Base-by-base conservation (phyloP, 768 basidiomycete genomes). In the Postia placenta region DNA sequence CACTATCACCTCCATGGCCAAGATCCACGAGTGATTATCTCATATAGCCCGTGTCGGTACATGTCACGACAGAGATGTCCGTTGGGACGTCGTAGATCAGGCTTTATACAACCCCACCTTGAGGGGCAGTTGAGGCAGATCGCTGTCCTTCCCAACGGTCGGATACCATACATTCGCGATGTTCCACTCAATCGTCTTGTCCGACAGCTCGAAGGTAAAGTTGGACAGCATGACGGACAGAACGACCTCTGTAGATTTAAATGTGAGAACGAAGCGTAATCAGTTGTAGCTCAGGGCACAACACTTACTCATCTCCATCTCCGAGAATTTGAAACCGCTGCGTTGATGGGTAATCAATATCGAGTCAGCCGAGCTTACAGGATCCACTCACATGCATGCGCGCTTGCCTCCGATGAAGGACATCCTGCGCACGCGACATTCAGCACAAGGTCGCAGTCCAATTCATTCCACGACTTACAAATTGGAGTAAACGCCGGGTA, bases 391-490 rank as follows among this genome's bases (percentile, higher is more conserved):
- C 72, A 76, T 72, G 67, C 74, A 76, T 6, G 71, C 65, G 15
- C 74, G 59, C 11, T 66, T 64, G 14, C 74, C 74, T 27, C 67
- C 72, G 11, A 69, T 48, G 57, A 74, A 76, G 0, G 74, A 73
- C 69, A 74, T 69, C 19, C 72, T 74, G 30, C 7, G 11, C 23
- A 15, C 15, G 15, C 25, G 25, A 3, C 5, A 4, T 45, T 9
- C 2, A n/a, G 7, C 9, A 38, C 19, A n/a, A 3, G 37, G 17
- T 12, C 20, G 39, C 39, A n/a, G 9, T 40, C 42, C 7, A 23
- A 26, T 22, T 11, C 19, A 7, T 14, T 9, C 9, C 14, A 40
- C 27, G 6, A 45, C 51, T 17, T 14, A 52, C 55, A 53, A 30
- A 33, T 53, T 50, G 3, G 54, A 48, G 38, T 57, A 57, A 2